Percentiles rank a stretch among this genome's conserved stretches.
Conservation (phyloP, 129 eudicot genomes). For the Oenanthe sinensis region DNA sequence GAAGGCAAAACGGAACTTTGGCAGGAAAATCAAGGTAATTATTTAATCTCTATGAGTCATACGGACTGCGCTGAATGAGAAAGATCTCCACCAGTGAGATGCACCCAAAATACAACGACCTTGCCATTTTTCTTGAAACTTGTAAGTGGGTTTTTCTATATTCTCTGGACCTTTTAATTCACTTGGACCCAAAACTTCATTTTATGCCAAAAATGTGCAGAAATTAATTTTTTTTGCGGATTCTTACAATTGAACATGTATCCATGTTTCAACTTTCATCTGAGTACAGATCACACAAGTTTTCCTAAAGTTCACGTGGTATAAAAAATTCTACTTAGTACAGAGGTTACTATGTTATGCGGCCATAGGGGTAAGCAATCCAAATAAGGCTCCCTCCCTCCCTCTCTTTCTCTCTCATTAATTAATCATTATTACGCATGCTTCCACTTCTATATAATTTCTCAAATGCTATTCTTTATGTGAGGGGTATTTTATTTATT, state of each 20-base stretch:
- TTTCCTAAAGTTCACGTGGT: neutral
- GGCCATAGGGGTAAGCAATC: neutral
- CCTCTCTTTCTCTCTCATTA: neutral
- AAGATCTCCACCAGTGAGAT: no score
- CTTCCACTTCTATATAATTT: no score
- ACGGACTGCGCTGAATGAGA: no score
- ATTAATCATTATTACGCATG: no score
- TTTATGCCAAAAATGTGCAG: neutral
- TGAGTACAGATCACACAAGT: neutral
- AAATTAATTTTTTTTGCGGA: neutral
- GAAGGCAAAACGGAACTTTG: slow-evolving; percentile 90
- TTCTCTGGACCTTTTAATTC: neutral
- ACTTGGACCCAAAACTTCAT: neutral
- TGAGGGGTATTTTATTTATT: no score
- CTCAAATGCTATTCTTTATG: no score
- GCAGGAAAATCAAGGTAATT: slow-evolving; percentile 61
- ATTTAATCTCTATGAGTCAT: neutral
- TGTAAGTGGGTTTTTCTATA: neutral
- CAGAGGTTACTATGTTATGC: neutral
- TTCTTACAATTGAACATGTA: neutral
- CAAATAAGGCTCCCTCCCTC: neutral
- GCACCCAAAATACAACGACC: neutral
- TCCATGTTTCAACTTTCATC: neutral
- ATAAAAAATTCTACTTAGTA: neutral
- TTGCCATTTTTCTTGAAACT: neutral